phyloP scores from a whole-genome alignment of 805 yeast species.

The Ogataea populi-albae region DNA sequence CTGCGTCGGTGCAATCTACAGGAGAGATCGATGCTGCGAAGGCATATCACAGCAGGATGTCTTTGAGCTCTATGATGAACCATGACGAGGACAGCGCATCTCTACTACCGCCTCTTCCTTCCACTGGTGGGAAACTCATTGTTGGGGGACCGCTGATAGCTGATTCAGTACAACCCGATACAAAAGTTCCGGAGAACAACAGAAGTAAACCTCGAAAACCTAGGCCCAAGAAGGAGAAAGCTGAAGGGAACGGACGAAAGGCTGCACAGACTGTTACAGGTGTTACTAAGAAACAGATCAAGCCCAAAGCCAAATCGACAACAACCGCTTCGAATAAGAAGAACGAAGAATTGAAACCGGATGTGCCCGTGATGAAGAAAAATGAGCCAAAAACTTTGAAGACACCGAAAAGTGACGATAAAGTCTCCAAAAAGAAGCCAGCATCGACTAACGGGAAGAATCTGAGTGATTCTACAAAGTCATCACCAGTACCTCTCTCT shows the following conservation, averaged over 20 bases:
- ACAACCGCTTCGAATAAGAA: slow-evolving; percentile 7
- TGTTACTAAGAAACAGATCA: too few species aligned
- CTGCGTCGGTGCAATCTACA: too few species aligned
- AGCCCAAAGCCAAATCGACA: slow-evolving; percentile 4
- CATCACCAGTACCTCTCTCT: too few species aligned
- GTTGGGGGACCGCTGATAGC: slow-evolving; percentile 17
- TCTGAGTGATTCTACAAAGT: too few species aligned
- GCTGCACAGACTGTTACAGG: too few species aligned
- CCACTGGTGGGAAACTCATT: slow-evolving; percentile 5
- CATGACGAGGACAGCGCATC: slow-evolving; percentile 11
- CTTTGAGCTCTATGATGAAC: slow-evolving; percentile 27
- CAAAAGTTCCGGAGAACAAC: neutral
- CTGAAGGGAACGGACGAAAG: slow-evolving; percentile 8
- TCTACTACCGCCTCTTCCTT: neutral
- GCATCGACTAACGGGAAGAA: too few species aligned
- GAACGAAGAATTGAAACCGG: slow-evolving; percentile 1
- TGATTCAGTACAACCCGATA: slow-evolving; percentile 1
- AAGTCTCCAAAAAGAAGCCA: too few species aligned
- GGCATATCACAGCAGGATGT: slow-evolving; percentile 14
- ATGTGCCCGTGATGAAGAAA: too few species aligned
- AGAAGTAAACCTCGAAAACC: slow-evolving; percentile 5
- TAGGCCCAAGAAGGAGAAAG: slow-evolving; percentile 4
- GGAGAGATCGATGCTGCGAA: neutral
- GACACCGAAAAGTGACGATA: too few species aligned
- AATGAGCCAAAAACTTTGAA: slow-evolving; percentile 1